Conservation (phyloP, 2,329 filamentous ascomycete species). For the Meredithiella fracta region DNA sequence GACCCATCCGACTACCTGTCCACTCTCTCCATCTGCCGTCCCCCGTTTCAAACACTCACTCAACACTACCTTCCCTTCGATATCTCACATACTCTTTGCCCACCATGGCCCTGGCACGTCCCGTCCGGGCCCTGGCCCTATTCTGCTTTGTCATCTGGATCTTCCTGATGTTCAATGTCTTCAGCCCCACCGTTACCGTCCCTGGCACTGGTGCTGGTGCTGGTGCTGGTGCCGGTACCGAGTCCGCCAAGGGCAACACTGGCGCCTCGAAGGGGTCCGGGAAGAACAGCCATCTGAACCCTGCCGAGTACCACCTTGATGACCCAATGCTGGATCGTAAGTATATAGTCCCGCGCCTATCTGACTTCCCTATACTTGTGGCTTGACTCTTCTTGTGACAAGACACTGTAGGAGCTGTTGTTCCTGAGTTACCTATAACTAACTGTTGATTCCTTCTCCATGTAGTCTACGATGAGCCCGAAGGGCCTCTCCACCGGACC, state of each 20-base stretch:
- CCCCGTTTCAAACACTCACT: background rate
- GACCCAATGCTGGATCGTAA: conserved; percentile 81
- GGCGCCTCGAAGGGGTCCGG: conserved; percentile 16
- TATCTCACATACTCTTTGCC: conserved; percentile 3
- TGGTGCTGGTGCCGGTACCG: conserved; percentile 22
- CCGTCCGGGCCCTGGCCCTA: conserved; percentile 62
- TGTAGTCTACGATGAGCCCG: conserved; percentile 66
- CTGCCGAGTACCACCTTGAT: conserved; percentile 44
- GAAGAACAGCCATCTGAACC: conserved; percentile 7
- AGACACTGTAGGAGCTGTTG: background rate
- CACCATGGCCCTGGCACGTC: conserved; percentile 70
- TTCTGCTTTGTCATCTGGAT: conserved; percentile 56
- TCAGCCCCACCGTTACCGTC: conserved; percentile 37
- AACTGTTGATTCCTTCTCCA: conserved; percentile 15
- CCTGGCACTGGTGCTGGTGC: conserved; percentile 25
- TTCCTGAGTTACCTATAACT: background rate
- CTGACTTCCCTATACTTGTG: background rate
- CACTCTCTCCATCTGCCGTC: background rate
- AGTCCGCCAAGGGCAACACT: background rate
- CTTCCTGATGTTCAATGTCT: conserved; percentile 63
- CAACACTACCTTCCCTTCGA: background rate
- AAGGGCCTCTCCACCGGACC: conserved; percentile 56
- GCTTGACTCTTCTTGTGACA: background rate
- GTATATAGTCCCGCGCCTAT: conserved; percentile 21
- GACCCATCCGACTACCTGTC: background rate